phyloP scores from a whole-genome alignment of 2,329 filamentous ascomycete genomes.

The Pestalotiopsis sp. region DNA sequence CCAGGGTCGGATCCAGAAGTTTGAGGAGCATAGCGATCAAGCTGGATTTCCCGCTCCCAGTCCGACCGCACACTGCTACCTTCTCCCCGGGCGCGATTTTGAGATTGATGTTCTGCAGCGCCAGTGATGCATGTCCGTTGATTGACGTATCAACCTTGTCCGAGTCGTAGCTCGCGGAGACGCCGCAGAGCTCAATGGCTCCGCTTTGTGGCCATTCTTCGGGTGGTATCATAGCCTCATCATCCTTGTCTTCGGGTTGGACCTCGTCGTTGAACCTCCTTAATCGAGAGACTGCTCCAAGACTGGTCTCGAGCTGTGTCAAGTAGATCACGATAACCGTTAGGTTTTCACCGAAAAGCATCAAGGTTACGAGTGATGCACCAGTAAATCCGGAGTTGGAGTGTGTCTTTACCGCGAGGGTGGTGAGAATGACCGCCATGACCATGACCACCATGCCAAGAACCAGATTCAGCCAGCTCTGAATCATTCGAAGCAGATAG shows the following conservation, averaged over 20 bases:
- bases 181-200: constrained; percentile 21
- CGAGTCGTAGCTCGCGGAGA: constrained; percentile 26
- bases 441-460: constrained; percentile 18
- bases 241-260: constrained; percentile 21
- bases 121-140: constrained; percentile 19
- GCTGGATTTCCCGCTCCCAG: constrained; percentile 40
- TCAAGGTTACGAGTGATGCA: constrained; percentile 31
- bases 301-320: constrained; percentile 11
- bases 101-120: constrained; percentile 28
- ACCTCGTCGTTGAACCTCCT: constrained; percentile 25
- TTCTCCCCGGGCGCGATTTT: constrained; percentile 30
- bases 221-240: constrained; percentile 23
- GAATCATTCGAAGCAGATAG: constrained; percentile 50
- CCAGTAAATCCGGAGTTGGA: constrained; percentile 26
- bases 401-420: constrained; percentile 22
- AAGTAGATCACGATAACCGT: constrained; percentile 22
- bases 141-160: background rate
- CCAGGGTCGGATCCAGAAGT: constrained; percentile 33
- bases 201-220: constrained; percentile 30
- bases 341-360: constrained; percentile 27
- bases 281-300: constrained; percentile 31
- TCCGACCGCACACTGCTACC: constrained; percentile 33
- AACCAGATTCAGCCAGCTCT: constrained; percentile 32
- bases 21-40: constrained; percentile 39
- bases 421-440: constrained; percentile 22